Conservation (phyloP, 2,329 filamentous ascomycete genomes). For the Botrytis aclada region DNA sequence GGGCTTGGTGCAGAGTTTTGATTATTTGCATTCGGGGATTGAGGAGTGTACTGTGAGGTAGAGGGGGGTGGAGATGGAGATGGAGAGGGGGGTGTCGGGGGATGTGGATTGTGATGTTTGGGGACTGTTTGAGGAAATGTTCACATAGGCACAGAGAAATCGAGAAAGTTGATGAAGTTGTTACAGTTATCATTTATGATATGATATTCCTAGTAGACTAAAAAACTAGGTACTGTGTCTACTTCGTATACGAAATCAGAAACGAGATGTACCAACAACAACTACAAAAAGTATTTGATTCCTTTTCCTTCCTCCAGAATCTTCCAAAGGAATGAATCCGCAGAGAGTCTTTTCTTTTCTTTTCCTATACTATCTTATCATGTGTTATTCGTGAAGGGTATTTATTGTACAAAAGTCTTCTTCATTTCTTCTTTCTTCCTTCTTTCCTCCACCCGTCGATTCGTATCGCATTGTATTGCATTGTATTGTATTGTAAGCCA, state of each 20-base stretch:
- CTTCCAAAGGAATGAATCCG: neutral
- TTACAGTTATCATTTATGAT: neutral
- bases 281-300: neutral
- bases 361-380: neutral
- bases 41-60: neutral
- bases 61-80: too few species aligned
- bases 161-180: neutral
- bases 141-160: neutral
- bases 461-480: neutral
- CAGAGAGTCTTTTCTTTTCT: too few species aligned
- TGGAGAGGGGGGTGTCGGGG: too few species aligned
- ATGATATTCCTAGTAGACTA: neutral
- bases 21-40: neutral
- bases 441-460: neutral
- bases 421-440: neutral
- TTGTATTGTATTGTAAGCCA: neutral
- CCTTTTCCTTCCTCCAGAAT: neutral
- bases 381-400: neutral
- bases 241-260: neutral
- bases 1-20: constrained; percentile 10
- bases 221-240: neutral
- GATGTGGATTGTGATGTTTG: too few species aligned
- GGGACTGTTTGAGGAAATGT: too few species aligned
- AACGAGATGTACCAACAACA: neutral
- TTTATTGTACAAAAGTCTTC: neutral